Evolutionary conservation across 202 grass and related monocot species (phyloP).

Genomic region (Schoenoplectus tabernaemontani): DNA sequence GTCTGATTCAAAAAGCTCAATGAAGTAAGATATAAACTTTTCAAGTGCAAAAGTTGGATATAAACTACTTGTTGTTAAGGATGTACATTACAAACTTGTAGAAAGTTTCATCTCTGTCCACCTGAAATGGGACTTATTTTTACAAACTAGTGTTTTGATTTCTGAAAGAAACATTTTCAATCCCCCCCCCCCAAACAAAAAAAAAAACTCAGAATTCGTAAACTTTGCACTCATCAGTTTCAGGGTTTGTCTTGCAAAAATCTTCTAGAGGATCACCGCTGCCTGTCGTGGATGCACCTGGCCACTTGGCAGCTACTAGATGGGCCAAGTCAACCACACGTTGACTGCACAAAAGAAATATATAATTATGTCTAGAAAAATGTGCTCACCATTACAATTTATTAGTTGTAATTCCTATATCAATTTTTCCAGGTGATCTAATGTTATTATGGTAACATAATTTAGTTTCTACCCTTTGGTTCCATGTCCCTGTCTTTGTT

Average conservation of each 20-base stretch:
- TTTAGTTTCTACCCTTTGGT: background rate
- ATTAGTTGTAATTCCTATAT: background rate
- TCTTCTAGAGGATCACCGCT: slow-evolving; percentile 94
- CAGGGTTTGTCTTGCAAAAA: slow-evolving; percentile 90
- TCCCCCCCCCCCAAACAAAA: no score
- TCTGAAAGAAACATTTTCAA: slow-evolving; percentile 18
- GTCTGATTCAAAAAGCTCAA: background rate
- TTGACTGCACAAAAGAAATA: slow-evolving; percentile 42
- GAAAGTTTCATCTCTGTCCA: slow-evolving; percentile 15
- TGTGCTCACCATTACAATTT: background rate
- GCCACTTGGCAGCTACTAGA: slow-evolving; percentile 88
- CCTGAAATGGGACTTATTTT: background rate
- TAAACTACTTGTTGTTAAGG: background rate
- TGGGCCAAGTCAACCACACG: slow-evolving; percentile 90
- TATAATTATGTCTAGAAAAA: background rate
- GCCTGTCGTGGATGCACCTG: slow-evolving; percentile 26
- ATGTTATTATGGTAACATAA: background rate
- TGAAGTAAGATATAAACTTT: background rate
- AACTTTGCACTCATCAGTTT: slow-evolving; percentile 86
- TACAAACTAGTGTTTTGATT: slow-evolving; percentile 14
- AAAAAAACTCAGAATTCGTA: slow-evolving; percentile 41
- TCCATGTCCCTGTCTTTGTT: background rate
- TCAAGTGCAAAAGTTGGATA: background rate
- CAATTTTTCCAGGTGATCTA: background rate
- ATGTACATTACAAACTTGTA: background rate